A percentile compares a stretch with the other conserved stretches of the same genome.
phyloP scores from a whole-genome alignment of 306 rosid species.

The Glycine latifolia region DNA sequence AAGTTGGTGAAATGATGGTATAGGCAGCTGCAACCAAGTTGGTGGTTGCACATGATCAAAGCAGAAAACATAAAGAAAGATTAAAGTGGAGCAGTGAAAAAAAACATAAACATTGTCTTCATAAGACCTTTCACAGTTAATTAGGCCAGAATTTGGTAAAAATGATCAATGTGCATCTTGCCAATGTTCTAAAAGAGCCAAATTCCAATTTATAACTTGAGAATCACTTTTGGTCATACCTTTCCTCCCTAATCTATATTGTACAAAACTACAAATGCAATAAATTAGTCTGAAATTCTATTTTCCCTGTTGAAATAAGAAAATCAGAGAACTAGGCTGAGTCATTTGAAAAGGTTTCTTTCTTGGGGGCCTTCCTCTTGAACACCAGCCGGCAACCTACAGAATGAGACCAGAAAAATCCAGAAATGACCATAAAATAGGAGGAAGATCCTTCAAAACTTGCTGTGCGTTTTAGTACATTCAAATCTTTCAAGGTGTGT shows the following conservation, averaged over 20 bases:
- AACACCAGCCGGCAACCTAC: constrained; percentile 72
- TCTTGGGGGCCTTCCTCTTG: constrained; percentile 68
- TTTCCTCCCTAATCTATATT: constrained; percentile 46
- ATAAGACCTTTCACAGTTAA: constrained; percentile 34
- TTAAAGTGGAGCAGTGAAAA: not conserved
- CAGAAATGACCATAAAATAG: constrained; percentile 1
- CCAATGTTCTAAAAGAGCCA: constrained; percentile 17
- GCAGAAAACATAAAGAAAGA: constrained; percentile 19
- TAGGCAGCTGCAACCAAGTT: not conserved
- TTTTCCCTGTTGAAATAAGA: constrained; percentile 44
- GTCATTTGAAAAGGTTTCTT: constrained; percentile 70
- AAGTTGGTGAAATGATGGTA: not conserved
- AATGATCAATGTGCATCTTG: constrained; percentile 45
- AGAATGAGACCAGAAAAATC: not conserved
- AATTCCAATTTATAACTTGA: constrained; percentile 17
- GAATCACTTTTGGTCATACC: constrained; percentile 43
- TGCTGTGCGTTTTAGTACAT: too few species aligned
- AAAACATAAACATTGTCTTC: constrained; percentile 16
- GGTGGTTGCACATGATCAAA: not conserved
- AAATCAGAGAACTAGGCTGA: constrained; percentile 53
- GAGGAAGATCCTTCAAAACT: not conserved
- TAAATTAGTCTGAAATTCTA: constrained; percentile 50
- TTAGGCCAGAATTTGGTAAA: constrained; percentile 44
- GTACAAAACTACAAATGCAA: constrained; percentile 59
- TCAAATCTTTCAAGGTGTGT: too few species aligned